Base-by-base conservation (phyloP, 2,329 filamentous ascomycete species). In the Diaporthe citri region DNA sequence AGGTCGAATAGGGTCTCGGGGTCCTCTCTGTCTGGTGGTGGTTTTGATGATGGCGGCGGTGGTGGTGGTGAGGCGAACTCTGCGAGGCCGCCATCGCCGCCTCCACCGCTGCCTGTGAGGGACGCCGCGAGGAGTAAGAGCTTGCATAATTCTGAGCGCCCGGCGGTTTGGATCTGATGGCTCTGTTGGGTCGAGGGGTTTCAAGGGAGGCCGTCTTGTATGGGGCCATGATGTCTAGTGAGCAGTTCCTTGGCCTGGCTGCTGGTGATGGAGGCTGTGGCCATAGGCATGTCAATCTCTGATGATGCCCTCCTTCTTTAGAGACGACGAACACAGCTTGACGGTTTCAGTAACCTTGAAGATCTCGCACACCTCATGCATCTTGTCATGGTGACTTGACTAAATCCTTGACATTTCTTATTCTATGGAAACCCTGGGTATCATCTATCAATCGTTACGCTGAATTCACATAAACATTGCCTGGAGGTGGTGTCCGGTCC, bases 371-470 rank as follows among this genome's bases (percentile, higher is more conserved):
- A 22, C 39, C 39, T 20, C 43, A 39, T 17, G 46, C 17, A 36
- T 51, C 46, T 52, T 51, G 20, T 17, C 22, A 25, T 67, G 39
- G 15, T 13, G 17, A 8, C 22, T 12, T 34, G 28, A 20, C 2
- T 22, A 7, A 5, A 39, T 39, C 20, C 8, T 55, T 69, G 7
- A 39, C 22, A 20, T 4, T 51, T 39, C 5, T 51, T 0, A 48
- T 69, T 69, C 41, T 55, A 12, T 69, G 9, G 17, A 69, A 28
- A 69, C 28, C 55, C 55, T 41, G 48, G 64, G 48, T 69, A 55
- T 55, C 22, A 41, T 55, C n/a, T 69, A 55, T 67, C 22, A 55
- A 55, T 67, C n/a, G 55, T 55, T 20, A 41, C n/a, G 48, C 46
- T 41, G n/a, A 8, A 12, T 41, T 52, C 48, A 41, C n/a, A 41